phyloP scores from a whole-genome alignment of 768 basidiomycete genomes.

The Termitomyces heimii region DNA sequence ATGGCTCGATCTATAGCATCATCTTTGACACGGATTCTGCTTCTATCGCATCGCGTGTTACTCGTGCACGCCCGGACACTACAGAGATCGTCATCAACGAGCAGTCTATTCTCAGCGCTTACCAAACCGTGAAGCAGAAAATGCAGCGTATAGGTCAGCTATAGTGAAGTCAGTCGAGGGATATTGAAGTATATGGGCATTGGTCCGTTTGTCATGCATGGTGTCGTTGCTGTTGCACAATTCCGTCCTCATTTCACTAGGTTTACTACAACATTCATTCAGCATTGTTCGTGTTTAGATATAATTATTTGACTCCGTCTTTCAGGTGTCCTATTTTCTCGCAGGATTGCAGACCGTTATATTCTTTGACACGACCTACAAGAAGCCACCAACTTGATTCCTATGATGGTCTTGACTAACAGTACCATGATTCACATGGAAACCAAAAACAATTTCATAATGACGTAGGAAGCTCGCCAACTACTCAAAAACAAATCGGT shows the following conservation, averaged over 20 bases:
- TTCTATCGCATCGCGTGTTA: constrained; percentile 93
- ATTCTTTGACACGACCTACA: background rate
- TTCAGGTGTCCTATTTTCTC: background rate
- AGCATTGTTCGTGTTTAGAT: background rate
- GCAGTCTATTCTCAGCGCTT: constrained; percentile 91
- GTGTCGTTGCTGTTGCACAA: background rate
- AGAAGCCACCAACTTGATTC: background rate
- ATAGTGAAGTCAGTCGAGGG: background rate
- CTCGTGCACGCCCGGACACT: constrained; percentile 86
- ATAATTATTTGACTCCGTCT: background rate
- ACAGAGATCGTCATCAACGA: constrained; percentile 98
- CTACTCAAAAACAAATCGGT: no score
- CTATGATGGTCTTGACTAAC: background rate
- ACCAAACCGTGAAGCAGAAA: constrained; percentile 83
- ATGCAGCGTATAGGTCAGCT: constrained; percentile 79
- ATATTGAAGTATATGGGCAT: background rate
- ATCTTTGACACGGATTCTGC: constrained; percentile 95
- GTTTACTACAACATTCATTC: background rate
- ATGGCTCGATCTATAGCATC: constrained; percentile 45
- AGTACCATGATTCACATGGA: background rate
- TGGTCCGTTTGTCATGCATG: background rate
- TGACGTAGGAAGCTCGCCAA: no score
- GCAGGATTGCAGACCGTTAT: background rate
- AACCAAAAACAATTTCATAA: background rate
- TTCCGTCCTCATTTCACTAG: background rate